Conservation (phyloP, 345 rosid genomes). For the Cochlearia excelsa region DNA sequence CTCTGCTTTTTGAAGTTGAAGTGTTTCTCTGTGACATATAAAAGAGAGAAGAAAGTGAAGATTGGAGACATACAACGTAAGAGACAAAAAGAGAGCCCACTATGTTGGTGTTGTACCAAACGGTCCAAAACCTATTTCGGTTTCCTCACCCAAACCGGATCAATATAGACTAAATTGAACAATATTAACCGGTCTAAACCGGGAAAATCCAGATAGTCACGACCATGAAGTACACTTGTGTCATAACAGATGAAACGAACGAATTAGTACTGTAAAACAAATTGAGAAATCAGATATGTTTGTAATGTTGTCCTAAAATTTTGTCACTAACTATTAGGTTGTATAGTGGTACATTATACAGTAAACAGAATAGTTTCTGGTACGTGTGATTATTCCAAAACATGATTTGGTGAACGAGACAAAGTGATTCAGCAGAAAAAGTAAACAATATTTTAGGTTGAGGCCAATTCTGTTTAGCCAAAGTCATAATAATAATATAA, state of each 20-base stretch:
- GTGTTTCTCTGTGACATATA: neutral
- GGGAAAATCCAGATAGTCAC: neutral
- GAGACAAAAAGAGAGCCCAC: constrained; percentile 10
- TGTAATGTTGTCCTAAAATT: constrained; percentile 9
- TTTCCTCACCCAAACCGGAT: constrained; percentile 4
- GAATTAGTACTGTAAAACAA: too few relatives aligned
- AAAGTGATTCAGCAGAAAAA: constrained; percentile 17
- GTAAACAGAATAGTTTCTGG: constrained; percentile 14
- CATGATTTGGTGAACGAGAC: constrained; percentile 28
- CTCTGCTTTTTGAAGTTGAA: neutral
- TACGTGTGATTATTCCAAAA: constrained; percentile 19
- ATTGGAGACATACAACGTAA: constrained; percentile 1
- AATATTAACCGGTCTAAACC: neutral
- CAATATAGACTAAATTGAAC: neutral
- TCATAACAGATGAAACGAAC: too few relatives aligned
- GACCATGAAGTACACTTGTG: too few relatives aligned
- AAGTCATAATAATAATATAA: constrained; percentile 4
- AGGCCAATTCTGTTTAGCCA: constrained; percentile 19
- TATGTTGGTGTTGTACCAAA: neutral
- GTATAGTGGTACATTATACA: neutral
- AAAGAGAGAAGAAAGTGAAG: constrained; percentile 22
- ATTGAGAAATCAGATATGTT: neutral
- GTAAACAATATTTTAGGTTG: constrained; percentile 19
- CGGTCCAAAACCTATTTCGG: constrained; percentile 4
- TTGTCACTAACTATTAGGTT: constrained; percentile 10